Conservation (phyloP, 208 protist genomes). For the Trypanosoma rangeli region DNA sequence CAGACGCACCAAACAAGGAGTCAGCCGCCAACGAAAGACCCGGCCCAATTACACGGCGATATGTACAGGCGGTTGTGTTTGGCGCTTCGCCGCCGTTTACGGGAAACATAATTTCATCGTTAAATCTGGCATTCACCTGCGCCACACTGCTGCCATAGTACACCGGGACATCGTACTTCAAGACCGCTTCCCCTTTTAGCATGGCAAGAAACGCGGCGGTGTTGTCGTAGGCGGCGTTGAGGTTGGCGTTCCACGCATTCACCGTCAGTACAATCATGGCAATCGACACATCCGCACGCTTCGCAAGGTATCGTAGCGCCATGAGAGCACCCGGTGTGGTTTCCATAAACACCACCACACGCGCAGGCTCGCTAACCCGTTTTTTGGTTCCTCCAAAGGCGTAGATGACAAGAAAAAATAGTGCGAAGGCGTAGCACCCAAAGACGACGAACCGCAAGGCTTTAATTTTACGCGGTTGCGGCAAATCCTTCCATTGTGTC, state of each 20-base stretch:
- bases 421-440: slow-evolving; percentile 55
- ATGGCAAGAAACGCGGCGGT: slow-evolving; percentile 33
- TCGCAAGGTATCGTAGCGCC: slow-evolving; percentile 62
- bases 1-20: slow-evolving; percentile 34
- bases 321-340: slow-evolving; percentile 53
- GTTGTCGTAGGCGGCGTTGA: slow-evolving; percentile 34
- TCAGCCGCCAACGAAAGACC: slow-evolving; percentile 21
- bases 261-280: slow-evolving; percentile 60
- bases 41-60: slow-evolving; percentile 24
- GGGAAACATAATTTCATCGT: slow-evolving; percentile 12
- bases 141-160: slow-evolving; percentile 49
- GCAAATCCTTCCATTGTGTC: slow-evolving; percentile 41
- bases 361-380: slow-evolving; percentile 25
- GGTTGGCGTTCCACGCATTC: slow-evolving; percentile 39
- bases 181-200: slow-evolving; percentile 39
- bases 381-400: slow-evolving; percentile 60
- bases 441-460: slow-evolving; percentile 47
- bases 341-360: slow-evolving; percentile 69
- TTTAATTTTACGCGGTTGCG: slow-evolving; percentile 77
- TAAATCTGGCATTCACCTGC: slow-evolving; percentile 24
- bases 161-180: slow-evolving; percentile 37
- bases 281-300: slow-evolving; percentile 58
- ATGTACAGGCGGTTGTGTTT: slow-evolving; percentile 27
- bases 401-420: slow-evolving; percentile 77
- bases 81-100: neutral